Evolutionary conservation across 257 asterid genomes (phyloP).

Genomic region (Pogostemon cablin): DNA sequence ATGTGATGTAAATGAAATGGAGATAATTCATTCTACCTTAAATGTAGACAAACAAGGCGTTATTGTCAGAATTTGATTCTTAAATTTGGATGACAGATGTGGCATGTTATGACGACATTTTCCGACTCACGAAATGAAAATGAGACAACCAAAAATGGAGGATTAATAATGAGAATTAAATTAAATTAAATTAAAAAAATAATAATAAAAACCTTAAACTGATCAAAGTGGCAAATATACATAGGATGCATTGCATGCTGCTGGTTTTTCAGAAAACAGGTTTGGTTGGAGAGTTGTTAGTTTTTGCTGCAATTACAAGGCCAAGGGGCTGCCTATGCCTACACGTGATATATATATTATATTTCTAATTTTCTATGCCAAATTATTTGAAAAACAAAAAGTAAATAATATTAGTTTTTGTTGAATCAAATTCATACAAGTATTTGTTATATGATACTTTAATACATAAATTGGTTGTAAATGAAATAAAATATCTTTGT

Average conservation of each 20-base stretch:
- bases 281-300: constrained; percentile 38
- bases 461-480: no score
- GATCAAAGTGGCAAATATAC: not conserved
- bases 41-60: constrained; percentile 8
- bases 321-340: constrained; percentile 35
- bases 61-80: constrained; percentile 17
- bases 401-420: no score
- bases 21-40: not conserved
- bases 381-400: no score
- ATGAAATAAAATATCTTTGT: no score
- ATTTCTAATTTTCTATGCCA: not conserved
- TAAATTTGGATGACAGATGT: not conserved
- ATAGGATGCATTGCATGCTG: constrained; percentile 16
- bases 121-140: constrained; percentile 20
- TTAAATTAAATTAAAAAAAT: not conserved
- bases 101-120: not conserved
- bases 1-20: no score
- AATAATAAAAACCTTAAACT: not conserved
- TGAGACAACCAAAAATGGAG: constrained; percentile 30
- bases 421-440: no score
- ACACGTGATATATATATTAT: constrained; percentile 22
- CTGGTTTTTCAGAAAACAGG: constrained; percentile 40
- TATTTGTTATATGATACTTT: no score
- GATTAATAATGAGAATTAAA: not conserved
- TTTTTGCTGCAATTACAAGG: constrained; percentile 38